Percentiles rank a stretch among this genome's conserved stretches.
Evolutionary conservation across 2,329 filamentous ascomycete genomes (phyloP).

Genomic region (Beauveria caledonica): DNA sequence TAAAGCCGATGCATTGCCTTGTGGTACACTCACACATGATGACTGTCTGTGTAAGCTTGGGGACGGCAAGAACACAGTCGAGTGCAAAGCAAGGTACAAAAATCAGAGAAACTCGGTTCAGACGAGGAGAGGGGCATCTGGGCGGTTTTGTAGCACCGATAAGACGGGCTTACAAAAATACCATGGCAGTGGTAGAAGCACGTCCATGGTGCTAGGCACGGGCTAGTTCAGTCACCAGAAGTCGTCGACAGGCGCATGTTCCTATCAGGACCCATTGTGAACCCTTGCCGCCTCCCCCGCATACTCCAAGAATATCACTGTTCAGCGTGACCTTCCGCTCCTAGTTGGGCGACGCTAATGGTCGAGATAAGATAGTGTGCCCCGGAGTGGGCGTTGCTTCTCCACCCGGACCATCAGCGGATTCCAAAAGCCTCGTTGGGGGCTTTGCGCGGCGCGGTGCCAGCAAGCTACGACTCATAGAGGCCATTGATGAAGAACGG

Average conservation of each 20-base stretch:
- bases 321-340: not conserved
- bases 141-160: conserved; percentile 7
- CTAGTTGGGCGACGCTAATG: conserved; percentile 2
- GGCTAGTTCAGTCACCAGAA: not conserved
- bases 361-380: not conserved
- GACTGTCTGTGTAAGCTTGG: not conserved
- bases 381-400: not conserved
- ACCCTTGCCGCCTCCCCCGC: conserved; percentile 9
- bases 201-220: not conserved
- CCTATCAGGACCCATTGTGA: not conserved
- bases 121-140: not conserved
- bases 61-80: not conserved
- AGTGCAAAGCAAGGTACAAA: not conserved
- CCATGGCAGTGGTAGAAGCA: not conserved
- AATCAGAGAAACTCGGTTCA: not conserved
- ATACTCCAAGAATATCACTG: conserved; percentile 1
- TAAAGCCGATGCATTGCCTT: not conserved
- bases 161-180: not conserved
- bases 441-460: not conserved
- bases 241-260: not conserved
- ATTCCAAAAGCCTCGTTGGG: not conserved
- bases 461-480: not conserved
- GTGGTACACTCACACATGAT: conserved; percentile 1
- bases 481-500: not conserved
- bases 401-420: not conserved